Percentiles rank a stretch among this genome's conserved stretches.
Evolutionary conservation across 192 early-diverging fungal species (phyloP).

Genomic region (Entophlyctis helioformis): DNA sequence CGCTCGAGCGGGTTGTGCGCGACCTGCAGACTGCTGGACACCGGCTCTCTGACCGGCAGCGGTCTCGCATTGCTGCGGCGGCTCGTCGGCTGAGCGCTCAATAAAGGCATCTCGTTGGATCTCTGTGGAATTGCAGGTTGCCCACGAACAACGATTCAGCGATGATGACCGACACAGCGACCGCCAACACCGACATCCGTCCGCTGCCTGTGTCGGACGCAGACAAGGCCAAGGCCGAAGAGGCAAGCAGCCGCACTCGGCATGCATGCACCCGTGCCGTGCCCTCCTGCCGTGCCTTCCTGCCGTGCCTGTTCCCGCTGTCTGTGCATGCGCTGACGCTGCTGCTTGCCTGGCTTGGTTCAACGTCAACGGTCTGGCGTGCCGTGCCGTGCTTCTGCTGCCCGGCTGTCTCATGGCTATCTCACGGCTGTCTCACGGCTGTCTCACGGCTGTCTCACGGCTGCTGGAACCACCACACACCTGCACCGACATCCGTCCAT

Average conservation of each 20-base stretch:
- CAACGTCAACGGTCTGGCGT: background rate
- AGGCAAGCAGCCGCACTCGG: conserved; percentile 5
- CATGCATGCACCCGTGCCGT: background rate
- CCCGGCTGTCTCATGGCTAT: too few relatives aligned
- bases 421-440: too few relatives aligned
- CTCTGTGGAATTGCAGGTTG: background rate
- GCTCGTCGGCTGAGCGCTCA: background rate
- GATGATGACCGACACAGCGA: too few relatives aligned
- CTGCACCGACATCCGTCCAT: background rate
- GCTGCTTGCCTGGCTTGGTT: background rate
- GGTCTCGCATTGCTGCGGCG: background rate
- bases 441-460: too few relatives aligned
- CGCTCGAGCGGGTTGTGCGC: too few relatives aligned
- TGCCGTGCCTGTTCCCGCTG: background rate
- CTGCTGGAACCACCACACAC: background rate
- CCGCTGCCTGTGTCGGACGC: conserved; percentile 20
- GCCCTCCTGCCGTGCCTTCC: background rate
- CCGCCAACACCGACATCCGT: conserved; percentile 12
- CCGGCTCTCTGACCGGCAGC: background rate
- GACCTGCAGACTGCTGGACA: background rate
- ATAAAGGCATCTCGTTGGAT: background rate
- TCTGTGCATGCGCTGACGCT: background rate
- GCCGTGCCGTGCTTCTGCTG: background rate
- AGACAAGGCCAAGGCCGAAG: conserved; percentile 22
- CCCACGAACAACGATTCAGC: too few relatives aligned